Evolutionary conservation across 2,329 filamentous ascomycete genomes (phyloP), one percentile per base, ranked within the genome.

Genomic region (Alternaria rosae): DNA sequence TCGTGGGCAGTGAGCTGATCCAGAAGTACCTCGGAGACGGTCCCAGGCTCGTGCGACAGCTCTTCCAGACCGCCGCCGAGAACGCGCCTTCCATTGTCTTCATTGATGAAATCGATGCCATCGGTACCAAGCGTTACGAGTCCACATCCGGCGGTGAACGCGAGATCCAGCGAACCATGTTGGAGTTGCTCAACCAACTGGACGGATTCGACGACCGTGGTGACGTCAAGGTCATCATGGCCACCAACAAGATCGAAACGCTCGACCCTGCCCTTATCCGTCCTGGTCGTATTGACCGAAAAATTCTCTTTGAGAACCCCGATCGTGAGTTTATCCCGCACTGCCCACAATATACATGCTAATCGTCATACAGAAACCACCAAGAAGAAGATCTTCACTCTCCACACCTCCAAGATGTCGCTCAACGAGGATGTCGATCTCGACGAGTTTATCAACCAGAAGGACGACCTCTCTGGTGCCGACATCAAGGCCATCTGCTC

Each of bases 401-500:
- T 99, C 7, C 95, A 99, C 83, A 99, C 95, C 3, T 96, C 92
- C 78, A 99, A 99, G 87, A 99, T 99, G 95, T 97, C 89, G 54
- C 86, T 99, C 42, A 93, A 92, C 72, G 91, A 94, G 64, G 96
- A 99, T 70, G 95, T 99, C n/a, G 96, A 99, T 66, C 85, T 99
- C 47, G 95, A 99, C 73, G 95, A 99, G 82, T 98, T 99, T 77
- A 97, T 99, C 79, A 94, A 89, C 67, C 94, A 98, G 80, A 99
- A 99, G 86, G 95, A 99, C 74, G 96, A 99, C 74, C 86, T 99
- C 8, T 96, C 92, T 5, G 95, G 95, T 81, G 95, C 95, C 35
- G 95, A 99, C 82, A 98, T 99, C 86, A 97, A 98, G 83, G 95
- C 95, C 50, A 99, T 99, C 75, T 99, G 95, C 83, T 97, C 94